Evolutionary conservation across 306 rosid species (phyloP).

Genomic region (Trichosanthes cucumerina): DNA sequence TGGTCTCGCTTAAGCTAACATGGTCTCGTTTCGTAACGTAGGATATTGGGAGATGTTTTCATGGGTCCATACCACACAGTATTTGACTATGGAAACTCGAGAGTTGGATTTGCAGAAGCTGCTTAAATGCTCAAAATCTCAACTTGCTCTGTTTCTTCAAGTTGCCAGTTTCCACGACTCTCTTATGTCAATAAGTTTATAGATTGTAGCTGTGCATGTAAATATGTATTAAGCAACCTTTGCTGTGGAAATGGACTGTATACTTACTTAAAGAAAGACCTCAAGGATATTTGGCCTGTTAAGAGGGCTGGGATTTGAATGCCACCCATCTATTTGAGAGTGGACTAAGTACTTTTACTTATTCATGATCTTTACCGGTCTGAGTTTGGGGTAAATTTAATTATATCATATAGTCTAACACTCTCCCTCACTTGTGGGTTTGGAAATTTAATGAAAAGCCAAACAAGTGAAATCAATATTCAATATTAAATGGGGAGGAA

Average conservation of each 20-base stretch:
- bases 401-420: too few relatives aligned
- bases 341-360: background rate
- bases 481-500: too few relatives aligned
- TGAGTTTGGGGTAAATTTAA: too few relatives aligned
- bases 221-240: background rate
- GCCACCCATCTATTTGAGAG: background rate
- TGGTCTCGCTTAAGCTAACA: background rate
- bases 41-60: conserved; percentile 74
- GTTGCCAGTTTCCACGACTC: background rate
- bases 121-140: conserved; percentile 25
- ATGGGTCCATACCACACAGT: conserved; percentile 64
- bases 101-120: conserved; percentile 61
- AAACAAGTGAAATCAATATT: too few relatives aligned
- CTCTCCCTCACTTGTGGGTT: too few relatives aligned
- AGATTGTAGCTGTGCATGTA: background rate
- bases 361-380: background rate
- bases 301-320: background rate
- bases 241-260: background rate
- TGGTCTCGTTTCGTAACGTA: conserved; percentile 9
- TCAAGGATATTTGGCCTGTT: background rate
- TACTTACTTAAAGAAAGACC: background rate
- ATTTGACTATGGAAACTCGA: conserved; percentile 50
- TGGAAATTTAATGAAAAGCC: too few relatives aligned
- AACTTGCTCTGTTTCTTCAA: background rate
- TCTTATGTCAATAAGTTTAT: background rate